These are phyloP conservation scores for Leccinum aurantiacum DNA, from an alignment of 768 basidiomycete genomes.

Conservation along the genomic window DNA sequence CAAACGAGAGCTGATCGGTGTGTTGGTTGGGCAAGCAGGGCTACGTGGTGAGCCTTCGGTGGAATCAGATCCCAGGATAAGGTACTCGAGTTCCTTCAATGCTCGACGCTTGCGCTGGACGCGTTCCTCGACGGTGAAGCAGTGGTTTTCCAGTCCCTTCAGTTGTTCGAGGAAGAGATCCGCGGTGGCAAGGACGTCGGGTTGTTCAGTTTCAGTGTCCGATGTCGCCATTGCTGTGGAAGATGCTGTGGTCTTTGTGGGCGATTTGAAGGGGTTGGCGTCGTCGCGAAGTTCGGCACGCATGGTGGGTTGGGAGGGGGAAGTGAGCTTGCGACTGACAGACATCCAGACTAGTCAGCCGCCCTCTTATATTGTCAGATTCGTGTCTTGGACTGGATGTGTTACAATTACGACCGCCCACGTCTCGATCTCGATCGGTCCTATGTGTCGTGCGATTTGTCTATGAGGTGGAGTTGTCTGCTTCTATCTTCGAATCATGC, in stretches of 20 bases:
- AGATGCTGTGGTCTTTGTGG: conserved; percentile 8
- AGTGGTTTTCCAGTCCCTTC: conserved; percentile 25
- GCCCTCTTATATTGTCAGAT: background rate
- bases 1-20: conserved; percentile 19
- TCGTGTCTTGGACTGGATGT: conserved; percentile 11
- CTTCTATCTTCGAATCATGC: background rate
- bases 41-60: conserved; percentile 15
- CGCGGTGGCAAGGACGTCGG: conserved; percentile 31
- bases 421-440: background rate
- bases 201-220: conserved; percentile 5
- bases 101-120: conserved; percentile 24
- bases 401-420: conserved; percentile 9
- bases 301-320: conserved; percentile 3
- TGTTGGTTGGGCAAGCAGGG: conserved; percentile 24
- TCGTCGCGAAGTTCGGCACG: conserved; percentile 1
- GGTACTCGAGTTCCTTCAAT: conserved; percentile 25
- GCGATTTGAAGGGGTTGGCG: conserved; percentile 24
- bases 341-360: background rate
- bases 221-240: background rate
- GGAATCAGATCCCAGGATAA: conserved; percentile 14
- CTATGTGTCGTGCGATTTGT: background rate
- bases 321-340: background rate
- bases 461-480: background rate
- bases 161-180: conserved; percentile 30
- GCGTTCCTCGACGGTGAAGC: conserved; percentile 23